Base-by-base conservation (phyloP, 2,329 filamentous ascomycete species). In the Fusarium miscanthi region DNA sequence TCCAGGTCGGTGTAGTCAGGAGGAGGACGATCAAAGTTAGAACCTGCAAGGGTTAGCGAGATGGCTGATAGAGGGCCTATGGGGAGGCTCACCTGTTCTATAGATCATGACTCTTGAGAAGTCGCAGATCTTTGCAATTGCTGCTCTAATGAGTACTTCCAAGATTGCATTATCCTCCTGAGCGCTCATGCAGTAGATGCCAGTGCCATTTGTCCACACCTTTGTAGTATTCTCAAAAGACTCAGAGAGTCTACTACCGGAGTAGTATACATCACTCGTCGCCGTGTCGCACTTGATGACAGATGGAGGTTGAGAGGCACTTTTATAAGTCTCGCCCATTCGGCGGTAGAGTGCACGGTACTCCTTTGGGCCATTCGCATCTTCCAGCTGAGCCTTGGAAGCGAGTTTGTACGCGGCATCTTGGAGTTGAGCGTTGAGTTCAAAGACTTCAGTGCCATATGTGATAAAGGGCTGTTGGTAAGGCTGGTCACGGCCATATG, bases 161-260 rank as follows among this genome's bases (percentile, higher is more conserved):
- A 93, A 86, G 1, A 87, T 88, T 1, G 91, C 92, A 74, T 91
- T 93, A 78, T 94, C 92, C 80, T 94, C 92, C 79, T 93, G 91
- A 0, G 91, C 91, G 3, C 87, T 92, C 81, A 91, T 89, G 82
- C 92, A 93, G 81, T 93, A 93, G 10, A 85, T 80, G 1, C 89
- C 91, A 0, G 87, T 88, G 7, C 91, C 91, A 76, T 93, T 93
- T 5, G 92, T 94, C 82, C 90, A 88, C 1, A 92, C 75, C 0
- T 74, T 81, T 7, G 90, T 91, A 25, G 88, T 91, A 70, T 91
- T 90, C 74, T 89, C 90, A 77, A 94, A 93, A 0, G 88, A 87
- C 49, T 88, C 85, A 14, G 87, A 85, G 6, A 94, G 86, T 25
- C 89, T 78, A 0, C 80, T 83, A 12, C 92, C 92, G 4, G 87